These are phyloP conservation scores for Xylaria sp. DNA, from an alignment of 2,329 filamentous ascomycete genomes.

Conservation along the genomic window DNA sequence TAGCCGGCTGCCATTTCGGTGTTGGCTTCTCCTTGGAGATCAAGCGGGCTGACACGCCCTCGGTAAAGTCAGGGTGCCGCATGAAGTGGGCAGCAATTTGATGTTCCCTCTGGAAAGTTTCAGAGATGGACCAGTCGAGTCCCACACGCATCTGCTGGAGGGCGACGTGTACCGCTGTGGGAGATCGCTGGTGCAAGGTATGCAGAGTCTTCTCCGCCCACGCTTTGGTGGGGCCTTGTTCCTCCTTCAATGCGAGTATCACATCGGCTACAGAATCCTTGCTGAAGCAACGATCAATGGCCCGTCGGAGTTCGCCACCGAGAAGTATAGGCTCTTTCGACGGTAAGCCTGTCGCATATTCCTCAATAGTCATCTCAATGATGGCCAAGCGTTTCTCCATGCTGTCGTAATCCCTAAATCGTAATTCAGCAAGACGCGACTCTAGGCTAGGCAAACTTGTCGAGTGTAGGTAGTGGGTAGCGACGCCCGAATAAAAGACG, in stretches of 20 bases:
- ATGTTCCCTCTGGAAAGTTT: slow-evolving; percentile 88
- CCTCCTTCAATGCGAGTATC: slow-evolving; percentile 71
- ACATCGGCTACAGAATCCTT: slow-evolving; percentile 75
- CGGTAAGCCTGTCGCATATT: slow-evolving; percentile 88
- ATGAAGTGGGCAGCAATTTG: slow-evolving; percentile 89
- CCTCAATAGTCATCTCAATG: slow-evolving; percentile 89
- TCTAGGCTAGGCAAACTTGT: slow-evolving; percentile 84
- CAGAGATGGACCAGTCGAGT: slow-evolving; percentile 78
- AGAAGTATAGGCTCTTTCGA: slow-evolving; percentile 75
- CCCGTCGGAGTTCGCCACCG: slow-evolving; percentile 74
- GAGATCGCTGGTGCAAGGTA: slow-evolving; percentile 81
- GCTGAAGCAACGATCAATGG: slow-evolving; percentile 86
- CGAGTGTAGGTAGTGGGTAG: slow-evolving; percentile 96
- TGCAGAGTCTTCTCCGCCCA: slow-evolving; percentile 84
- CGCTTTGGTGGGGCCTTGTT: slow-evolving; percentile 63
- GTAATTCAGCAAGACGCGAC: slow-evolving; percentile 85
- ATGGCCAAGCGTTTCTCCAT: slow-evolving; percentile 71
- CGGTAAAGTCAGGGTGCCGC: slow-evolving; percentile 87
- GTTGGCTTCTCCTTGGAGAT: slow-evolving; percentile 68
- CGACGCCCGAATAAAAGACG: slow-evolving; percentile 88
- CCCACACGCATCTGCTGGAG: slow-evolving; percentile 84
- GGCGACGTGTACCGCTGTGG: slow-evolving; percentile 86
- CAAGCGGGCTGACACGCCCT: slow-evolving; percentile 86
- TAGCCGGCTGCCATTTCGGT: slow-evolving; percentile 80
- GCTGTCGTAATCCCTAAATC: slow-evolving; percentile 81